A percentile compares a stretch with the other conserved stretches of the same genome.
Conservation (phyloP, 192 early-diverging fungal species). For the Coemansia furcata region DNA sequence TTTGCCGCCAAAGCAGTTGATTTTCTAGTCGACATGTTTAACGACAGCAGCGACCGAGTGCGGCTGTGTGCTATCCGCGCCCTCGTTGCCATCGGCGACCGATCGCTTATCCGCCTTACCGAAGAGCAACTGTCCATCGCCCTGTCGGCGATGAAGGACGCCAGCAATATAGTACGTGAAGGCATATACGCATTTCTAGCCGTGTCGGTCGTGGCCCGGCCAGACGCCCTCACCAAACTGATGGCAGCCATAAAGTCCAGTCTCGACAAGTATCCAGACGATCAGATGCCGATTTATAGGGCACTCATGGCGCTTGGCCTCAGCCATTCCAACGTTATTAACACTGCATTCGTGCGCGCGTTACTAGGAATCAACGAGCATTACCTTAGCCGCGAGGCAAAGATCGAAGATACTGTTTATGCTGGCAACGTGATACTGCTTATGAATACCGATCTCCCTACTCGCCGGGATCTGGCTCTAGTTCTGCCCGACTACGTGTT, state of each 20-base stretch:
- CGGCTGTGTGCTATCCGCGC: conserved; percentile 77
- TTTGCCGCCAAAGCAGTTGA: conserved; percentile 76
- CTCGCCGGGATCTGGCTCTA: conserved; percentile 49
- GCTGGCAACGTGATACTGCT: conserved; percentile 74
- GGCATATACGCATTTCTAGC: conserved; percentile 73
- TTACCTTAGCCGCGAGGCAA: conserved; percentile 69
- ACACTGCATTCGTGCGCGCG: conserved; percentile 48
- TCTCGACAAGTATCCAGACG: conserved; percentile 66
- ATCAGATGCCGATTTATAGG: conserved; percentile 65
- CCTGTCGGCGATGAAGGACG: conserved; percentile 76
- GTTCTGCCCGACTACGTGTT: conserved; percentile 73
- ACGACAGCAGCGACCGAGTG: conserved; percentile 88
- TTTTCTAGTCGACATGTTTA: conserved; percentile 95
- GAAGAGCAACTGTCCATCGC: conserved; percentile 73
- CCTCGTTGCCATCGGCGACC: conserved; percentile 67
- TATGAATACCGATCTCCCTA: conserved; percentile 65
- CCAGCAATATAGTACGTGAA: conserved; percentile 61
- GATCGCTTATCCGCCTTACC: conserved; percentile 57
- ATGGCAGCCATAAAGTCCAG: conserved; percentile 61
- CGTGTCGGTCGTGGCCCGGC: conserved; percentile 47
- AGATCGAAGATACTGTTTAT: conserved; percentile 66
- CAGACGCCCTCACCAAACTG: conserved; percentile 53
- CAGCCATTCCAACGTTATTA: conserved; percentile 52
- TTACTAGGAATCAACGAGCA: conserved; percentile 65
- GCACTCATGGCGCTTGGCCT: conserved; percentile 66